Evolutionary conservation across 2,329 filamentous ascomycete species (phyloP).

Genomic region (Cladosporium sp.): DNA sequence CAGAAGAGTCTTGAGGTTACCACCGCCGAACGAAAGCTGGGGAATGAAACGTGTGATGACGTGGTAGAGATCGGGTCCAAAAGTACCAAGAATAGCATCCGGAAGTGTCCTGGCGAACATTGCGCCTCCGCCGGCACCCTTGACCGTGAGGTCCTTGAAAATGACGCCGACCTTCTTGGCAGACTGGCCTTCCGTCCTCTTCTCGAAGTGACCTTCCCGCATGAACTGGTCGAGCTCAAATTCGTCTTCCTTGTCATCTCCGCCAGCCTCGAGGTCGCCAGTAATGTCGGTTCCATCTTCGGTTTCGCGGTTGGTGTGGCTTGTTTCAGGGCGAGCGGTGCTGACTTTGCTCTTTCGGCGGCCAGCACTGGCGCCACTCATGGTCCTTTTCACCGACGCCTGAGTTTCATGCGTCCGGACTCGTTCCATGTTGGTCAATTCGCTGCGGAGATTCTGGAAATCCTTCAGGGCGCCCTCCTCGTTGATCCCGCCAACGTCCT

Average conservation of each 20-base stretch:
- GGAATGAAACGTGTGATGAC: conserved; percentile 53
- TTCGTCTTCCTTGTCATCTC: conserved; percentile 48
- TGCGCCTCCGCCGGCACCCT: conserved; percentile 60
- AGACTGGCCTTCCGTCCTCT: conserved; percentile 59
- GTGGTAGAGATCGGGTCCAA: conserved; percentile 71
- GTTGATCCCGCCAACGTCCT: conserved; percentile 49
- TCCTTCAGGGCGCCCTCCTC: conserved; percentile 53
- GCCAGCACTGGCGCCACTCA: conserved; percentile 15
- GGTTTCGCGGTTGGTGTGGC: conserved; percentile 18
- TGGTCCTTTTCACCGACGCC: conserved; percentile 15
- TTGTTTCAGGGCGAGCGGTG: conserved; percentile 18
- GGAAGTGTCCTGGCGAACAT: conserved; percentile 68
- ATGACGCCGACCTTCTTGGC: conserved; percentile 73
- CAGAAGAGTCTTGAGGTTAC: conserved; percentile 51
- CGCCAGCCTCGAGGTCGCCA: conserved; percentile 38
- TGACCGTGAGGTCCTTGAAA: conserved; percentile 69
- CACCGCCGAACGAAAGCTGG: conserved; percentile 42
- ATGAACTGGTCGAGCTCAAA: conserved; percentile 68
- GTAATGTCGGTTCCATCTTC: conserved; percentile 16
- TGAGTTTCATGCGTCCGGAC: conserved; percentile 31
- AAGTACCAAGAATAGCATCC: conserved; percentile 68
- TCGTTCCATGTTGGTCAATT: conserved; percentile 50
- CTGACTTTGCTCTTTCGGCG: conserved; percentile 14
- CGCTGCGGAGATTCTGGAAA: conserved; percentile 50
- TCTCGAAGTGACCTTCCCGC: conserved; percentile 69